Evolutionary conservation across 768 basidiomycete genomes (phyloP), one percentile per base, ranked within the genome.

Genomic region (Mycena olivaceomarginata): DNA sequence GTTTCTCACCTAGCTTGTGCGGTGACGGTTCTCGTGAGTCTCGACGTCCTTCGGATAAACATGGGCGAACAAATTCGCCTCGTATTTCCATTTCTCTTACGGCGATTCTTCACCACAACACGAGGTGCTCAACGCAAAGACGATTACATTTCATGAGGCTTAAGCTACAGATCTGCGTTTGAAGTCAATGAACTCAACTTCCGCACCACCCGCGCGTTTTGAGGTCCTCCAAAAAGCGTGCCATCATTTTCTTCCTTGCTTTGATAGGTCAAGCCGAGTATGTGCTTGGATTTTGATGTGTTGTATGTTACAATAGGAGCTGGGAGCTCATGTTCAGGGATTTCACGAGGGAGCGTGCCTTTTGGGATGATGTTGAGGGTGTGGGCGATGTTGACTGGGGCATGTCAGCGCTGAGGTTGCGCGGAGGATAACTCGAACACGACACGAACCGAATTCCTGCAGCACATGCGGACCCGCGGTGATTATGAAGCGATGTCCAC

Each of bases 371-470:
- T 31, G 43, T 66, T 46, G 65, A 66, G 65, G 9, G 65, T 20
- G 45, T 46, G 65, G 65, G 65, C 65, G 45, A 66, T 66, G 65
- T 66, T 66, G 41, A 66, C 65, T 66, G 9, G 43, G 39, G 64
- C 16, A 25, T 40, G 40, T 64, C 43, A 64, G 57, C 57, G 13
- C 31, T 59, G 57, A 59, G 4, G 18, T 59, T 31, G 57, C 13
- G 37, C 25, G 2, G 57, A 31, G 25, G 8, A 59, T 13, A 59
- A 37, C 16, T 11, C 15, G 59, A 37, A 60, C 7, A 66, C 12
- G 45, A 20, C 15, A 66, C 65, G 45, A 22, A 66, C 65, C 65
- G 65, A 66, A 66, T 48, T 66, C 65, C 65, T 66, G 65, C 31
- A 66, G 45, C 43, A 66, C 65, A 46, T 66, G 65, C 46, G 65